These are phyloP conservation scores for Calonectria honghensis DNA, from an alignment of 2,329 filamentous ascomycete genomes.

Conservation along the genomic window DNA sequence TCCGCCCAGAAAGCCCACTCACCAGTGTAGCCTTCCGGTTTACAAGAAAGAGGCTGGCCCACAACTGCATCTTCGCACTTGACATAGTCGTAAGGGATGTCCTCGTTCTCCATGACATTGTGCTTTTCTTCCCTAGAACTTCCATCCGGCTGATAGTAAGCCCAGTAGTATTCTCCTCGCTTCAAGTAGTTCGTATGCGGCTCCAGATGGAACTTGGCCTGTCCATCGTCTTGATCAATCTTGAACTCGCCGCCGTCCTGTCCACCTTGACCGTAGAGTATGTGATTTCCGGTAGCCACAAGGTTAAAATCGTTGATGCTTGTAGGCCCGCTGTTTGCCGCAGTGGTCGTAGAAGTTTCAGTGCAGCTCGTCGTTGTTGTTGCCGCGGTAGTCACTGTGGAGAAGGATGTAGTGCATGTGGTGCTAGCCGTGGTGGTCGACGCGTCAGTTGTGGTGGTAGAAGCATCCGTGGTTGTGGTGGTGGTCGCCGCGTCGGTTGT, in stretches of 20 bases:
- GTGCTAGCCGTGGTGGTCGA: no score
- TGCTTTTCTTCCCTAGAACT: background rate
- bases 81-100: background rate
- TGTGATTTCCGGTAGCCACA: background rate
- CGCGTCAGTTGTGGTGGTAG: no score
- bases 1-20: background rate
- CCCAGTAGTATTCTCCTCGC: background rate
- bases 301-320: background rate
- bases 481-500: no score
- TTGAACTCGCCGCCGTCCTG: background rate
- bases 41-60: background rate
- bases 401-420: background rate
- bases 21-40: background rate
- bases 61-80: background rate
- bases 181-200: background rate
- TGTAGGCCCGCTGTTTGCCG: background rate
- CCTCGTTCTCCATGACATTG: no score
- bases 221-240: background rate
- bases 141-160: background rate
- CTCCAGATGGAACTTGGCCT: background rate
- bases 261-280: background rate
- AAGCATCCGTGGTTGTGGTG: no score
- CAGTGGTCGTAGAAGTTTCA: background rate
- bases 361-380: background rate
- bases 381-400: background rate